A percentile compares a stretch with the other conserved stretches of the same genome.
These are phyloP conservation scores for Coemansia reversa DNA, from an alignment of 192 early-diverging fungal genomes.

Conservation along the genomic window DNA sequence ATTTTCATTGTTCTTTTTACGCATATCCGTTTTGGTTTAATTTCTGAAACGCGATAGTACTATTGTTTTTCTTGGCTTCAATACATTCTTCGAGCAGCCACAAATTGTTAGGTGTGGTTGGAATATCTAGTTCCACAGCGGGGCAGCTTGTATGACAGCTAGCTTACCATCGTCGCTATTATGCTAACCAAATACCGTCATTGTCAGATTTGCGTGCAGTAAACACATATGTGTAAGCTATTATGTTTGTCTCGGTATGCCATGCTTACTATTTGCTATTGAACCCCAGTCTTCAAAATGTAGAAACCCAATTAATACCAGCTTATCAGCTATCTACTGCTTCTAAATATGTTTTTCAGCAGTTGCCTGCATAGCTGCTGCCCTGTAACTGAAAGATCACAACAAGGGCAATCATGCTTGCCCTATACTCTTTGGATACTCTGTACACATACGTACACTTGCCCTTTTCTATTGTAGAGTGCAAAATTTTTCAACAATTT, in stretches of 20 bases:
- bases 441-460: background rate
- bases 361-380: background rate
- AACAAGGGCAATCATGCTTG: background rate
- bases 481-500: background rate
- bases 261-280: background rate
- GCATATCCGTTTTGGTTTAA: constrained; percentile 10
- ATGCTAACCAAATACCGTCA: background rate
- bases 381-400: background rate
- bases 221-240: background rate
- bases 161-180: background rate
- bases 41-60: background rate
- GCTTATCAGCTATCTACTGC: background rate
- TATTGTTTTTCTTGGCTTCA: background rate
- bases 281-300: background rate
- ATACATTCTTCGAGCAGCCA: background rate
- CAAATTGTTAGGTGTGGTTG: background rate
- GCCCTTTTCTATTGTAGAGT: background rate
- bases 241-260: background rate
- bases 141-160: no score
- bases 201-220: background rate
- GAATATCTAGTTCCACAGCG: background rate
- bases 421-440: background rate
- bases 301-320: background rate
- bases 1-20: background rate
- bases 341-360: background rate